Percentiles rank a stretch among this genome's conserved stretches.
phyloP scores from a whole-genome alignment of 768 basidiomycete species.

The Xerocomus brunneocitrinus region DNA sequence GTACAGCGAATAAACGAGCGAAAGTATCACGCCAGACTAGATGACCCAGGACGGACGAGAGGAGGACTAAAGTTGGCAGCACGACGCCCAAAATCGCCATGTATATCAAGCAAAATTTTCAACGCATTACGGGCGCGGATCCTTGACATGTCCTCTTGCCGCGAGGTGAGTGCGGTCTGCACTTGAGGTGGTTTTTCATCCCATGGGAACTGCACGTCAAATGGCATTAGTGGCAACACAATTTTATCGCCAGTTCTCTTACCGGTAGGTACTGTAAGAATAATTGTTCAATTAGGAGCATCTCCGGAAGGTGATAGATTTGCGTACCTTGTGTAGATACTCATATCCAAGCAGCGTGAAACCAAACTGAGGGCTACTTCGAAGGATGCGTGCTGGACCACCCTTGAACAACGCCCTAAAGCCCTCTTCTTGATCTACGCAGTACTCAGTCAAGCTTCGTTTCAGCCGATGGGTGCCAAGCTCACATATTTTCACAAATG shows the following conservation, averaged over 20 bases:
- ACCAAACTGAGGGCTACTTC: slow-evolving; percentile 92
- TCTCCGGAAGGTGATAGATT: not conserved
- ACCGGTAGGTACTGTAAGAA: slow-evolving; percentile 30
- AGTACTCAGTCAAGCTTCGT: slow-evolving; percentile 5
- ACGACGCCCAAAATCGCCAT: slow-evolving; percentile 79
- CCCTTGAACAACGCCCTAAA: slow-evolving; percentile 90
- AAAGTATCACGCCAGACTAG: slow-evolving; percentile 17
- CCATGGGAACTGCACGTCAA: slow-evolving; percentile 68
- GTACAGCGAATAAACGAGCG: not conserved
- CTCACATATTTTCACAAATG: slow-evolving; percentile 86
- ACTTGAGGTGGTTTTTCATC: slow-evolving; percentile 61
- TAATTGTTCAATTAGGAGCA: not conserved
- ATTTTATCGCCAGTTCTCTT: slow-evolving; percentile 10
- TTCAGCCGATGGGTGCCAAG: slow-evolving; percentile 14
- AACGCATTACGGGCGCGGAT: slow-evolving; percentile 93
- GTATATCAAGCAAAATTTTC: slow-evolving; percentile 84
- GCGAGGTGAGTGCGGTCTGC: slow-evolving; percentile 65
- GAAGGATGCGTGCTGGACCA: slow-evolving; percentile 79
- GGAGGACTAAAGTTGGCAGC: slow-evolving; percentile 36
- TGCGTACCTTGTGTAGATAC: slow-evolving; percentile 58
- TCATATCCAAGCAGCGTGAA: slow-evolving; percentile 85
- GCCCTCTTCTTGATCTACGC: slow-evolving; percentile 79
- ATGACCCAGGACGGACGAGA: slow-evolving; percentile 15
- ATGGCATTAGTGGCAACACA: slow-evolving; percentile 1
- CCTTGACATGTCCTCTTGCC: slow-evolving; percentile 78